phyloP scores from a whole-genome alignment of 2,329 filamentous ascomycete genomes.

The Coniochaeta pulveracea region DNA sequence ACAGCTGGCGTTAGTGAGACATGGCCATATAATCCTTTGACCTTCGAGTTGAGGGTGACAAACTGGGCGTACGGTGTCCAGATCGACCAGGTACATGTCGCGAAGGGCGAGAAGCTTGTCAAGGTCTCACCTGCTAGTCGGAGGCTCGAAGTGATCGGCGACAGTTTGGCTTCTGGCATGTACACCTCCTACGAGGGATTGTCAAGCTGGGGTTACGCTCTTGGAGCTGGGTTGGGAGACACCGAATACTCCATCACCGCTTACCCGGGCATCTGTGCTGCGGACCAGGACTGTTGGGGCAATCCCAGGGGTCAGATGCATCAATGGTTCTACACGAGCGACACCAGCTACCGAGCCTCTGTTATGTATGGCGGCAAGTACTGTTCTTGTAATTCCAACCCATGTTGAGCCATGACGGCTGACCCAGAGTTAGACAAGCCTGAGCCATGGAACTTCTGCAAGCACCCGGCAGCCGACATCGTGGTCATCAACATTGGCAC shows the following conservation, averaged over 20 bases:
- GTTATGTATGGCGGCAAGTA: constrained; percentile 29
- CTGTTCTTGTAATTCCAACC: too few species aligned
- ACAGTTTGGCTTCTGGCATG: constrained; percentile 41
- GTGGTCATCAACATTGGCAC: constrained; percentile 35
- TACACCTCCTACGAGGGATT: constrained; percentile 48
- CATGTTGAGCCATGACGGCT: not conserved
- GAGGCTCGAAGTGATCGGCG: constrained; percentile 30
- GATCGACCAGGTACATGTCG: constrained; percentile 38
- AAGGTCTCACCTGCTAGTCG: constrained; percentile 24
- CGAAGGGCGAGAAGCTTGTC: constrained; percentile 29
- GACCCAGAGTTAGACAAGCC: constrained; percentile 22
- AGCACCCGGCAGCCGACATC: constrained; percentile 28
- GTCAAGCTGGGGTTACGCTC: constrained; percentile 42
- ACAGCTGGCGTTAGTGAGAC: constrained; percentile 32
- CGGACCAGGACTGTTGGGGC: constrained; percentile 44
- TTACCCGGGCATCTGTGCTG: constrained; percentile 46
- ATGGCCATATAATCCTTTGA: constrained; percentile 28
- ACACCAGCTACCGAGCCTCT: constrained; percentile 34
- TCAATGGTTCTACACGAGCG: constrained; percentile 46
- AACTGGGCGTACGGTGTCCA: constrained; percentile 52
- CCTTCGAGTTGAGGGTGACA: constrained; percentile 46
- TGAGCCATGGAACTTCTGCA: constrained; percentile 31
- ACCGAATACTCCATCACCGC: constrained; percentile 47
- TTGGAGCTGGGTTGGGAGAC: constrained; percentile 43
- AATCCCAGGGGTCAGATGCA: constrained; percentile 35